phyloP scores from a whole-genome alignment of 75 land plant species.

The Pinus taeda region DNA sequence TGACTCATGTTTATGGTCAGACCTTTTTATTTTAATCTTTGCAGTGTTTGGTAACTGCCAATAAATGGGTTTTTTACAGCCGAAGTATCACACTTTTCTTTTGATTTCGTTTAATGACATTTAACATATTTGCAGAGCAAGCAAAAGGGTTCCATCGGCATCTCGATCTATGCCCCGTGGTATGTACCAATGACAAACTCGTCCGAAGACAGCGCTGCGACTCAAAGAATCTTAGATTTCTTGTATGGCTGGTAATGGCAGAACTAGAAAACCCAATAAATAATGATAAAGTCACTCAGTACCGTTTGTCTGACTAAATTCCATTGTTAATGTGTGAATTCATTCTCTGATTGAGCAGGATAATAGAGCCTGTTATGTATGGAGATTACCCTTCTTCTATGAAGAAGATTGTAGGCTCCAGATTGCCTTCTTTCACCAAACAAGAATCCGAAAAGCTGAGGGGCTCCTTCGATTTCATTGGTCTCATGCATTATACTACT shows the following conservation, averaged over 20 bases:
- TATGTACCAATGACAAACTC: conserved; percentile 42
- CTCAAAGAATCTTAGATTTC: conserved; percentile 55
- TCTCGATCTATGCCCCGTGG: conserved; percentile 34
- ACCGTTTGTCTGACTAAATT: background rate
- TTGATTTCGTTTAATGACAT: too few relatives aligned
- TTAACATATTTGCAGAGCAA: conserved; percentile 25
- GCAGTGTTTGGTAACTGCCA: too few relatives aligned
- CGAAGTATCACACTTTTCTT: too few relatives aligned
- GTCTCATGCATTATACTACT: conserved; percentile 43
- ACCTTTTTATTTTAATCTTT: too few relatives aligned
- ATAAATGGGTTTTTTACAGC: too few relatives aligned
- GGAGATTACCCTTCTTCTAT: conserved; percentile 69
- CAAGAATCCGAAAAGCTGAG: conserved; percentile 34
- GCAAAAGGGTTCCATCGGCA: conserved; percentile 61
- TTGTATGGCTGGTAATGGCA: conserved; percentile 53
- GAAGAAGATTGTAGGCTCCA: conserved; percentile 43
- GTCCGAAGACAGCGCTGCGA: conserved; percentile 42
- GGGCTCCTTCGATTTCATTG: conserved; percentile 72
- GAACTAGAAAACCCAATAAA: background rate
- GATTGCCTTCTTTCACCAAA: conserved; percentile 52
- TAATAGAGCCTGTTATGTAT: conserved; percentile 42
- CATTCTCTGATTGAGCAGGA: conserved; percentile 18
- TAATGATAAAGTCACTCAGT: too few relatives aligned
- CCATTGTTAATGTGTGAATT: background rate
- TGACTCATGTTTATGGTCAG: too few relatives aligned